Evolutionary conservation across 2,329 filamentous ascomycete species (phyloP), one percentile per base, ranked within the genome.

Genomic region (Teratosphaeria gauchensis): DNA sequence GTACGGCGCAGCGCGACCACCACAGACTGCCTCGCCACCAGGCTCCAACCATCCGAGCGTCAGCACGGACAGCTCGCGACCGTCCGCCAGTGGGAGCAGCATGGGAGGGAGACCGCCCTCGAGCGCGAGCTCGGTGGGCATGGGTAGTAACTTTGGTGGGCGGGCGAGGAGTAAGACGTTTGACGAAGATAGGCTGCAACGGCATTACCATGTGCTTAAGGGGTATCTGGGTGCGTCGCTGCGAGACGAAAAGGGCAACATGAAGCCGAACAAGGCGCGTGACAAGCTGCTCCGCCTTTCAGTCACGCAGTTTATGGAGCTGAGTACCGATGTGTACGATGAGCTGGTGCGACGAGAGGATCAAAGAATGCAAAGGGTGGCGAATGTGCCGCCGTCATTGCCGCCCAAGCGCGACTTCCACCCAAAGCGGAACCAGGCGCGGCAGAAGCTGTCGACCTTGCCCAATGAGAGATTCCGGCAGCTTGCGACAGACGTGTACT

Each of bases 291-390:
- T 96, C 61, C 85, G 92, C 60, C 82, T 99, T 56, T 96, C 92
- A 0, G 80, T 88, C 1, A 90, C 95, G 31, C 94, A 99, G 74
- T 97, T 99, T 74, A 90, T 95, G 74, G 94, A 99, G 76, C 82
- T 99, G 62, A 96, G 92, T 75, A 97, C 92, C 59, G 94, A 99
- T 76, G 92, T 99, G 48, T 97, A 89, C 75, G 94, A 99, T 74
- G 94, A 99, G 76, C 80, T 97, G 64, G 81, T 95, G 65, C 87
- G 94, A 60, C 85, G 94, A 63, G 92, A 97, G 74, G 83, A 88
- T 64, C 80, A 79, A 56, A 74, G 77, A 42, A 70, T 72, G 63
- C 70, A 73, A 55, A 73, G 76, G 32, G 76, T 76, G n/a, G 73
- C 73, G 59, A 81, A 72, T 69, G 80, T 64, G n/a, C 89, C 90